A percentile compares a stretch with the other conserved stretches of the same genome.
These are phyloP conservation scores for Debaryomyces nepalensis DNA, from an alignment of 1,139 yeast genomes.

Conservation along the genomic window DNA sequence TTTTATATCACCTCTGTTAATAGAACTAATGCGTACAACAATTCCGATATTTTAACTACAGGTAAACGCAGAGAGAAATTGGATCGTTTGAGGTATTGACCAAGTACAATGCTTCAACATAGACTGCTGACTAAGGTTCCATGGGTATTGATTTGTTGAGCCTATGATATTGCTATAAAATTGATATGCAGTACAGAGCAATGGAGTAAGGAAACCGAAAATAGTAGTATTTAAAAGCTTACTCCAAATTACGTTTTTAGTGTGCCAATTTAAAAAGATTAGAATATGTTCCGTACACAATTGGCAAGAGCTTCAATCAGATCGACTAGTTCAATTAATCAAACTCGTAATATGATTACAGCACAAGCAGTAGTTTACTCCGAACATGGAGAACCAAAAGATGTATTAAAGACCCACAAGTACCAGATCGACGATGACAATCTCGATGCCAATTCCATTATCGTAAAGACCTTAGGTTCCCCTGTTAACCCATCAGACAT, in stretches of 20 bases:
- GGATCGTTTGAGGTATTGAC: no score
- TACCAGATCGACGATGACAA: slow-evolving; percentile 54
- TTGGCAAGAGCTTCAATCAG: slow-evolving; percentile 5
- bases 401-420: slow-evolving; percentile 56
- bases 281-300: slow-evolving; percentile 6
- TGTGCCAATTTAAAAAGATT: not conserved
- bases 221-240: no score
- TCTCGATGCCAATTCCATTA: slow-evolving; percentile 47
- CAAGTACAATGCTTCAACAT: no score
- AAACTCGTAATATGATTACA: slow-evolving; percentile 47
- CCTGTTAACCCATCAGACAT: slow-evolving; percentile 67
- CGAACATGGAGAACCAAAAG: slow-evolving; percentile 62
- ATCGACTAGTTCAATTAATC: slow-evolving; percentile 12
- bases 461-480: slow-evolving; percentile 73
- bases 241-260: no score
- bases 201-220: no score
- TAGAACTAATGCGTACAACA: no score
- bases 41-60: no score
- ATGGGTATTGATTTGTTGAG: no score
- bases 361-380: slow-evolving; percentile 64
- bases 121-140: no score
- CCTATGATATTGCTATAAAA: no score
- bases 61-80: no score
- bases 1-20: no score
- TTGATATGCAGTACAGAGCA: slow-evolving; percentile 6